Evolutionary conservation across 108 stramenopile species (phyloP).

Genomic region (Fragilariopsis cylindrus): DNA sequence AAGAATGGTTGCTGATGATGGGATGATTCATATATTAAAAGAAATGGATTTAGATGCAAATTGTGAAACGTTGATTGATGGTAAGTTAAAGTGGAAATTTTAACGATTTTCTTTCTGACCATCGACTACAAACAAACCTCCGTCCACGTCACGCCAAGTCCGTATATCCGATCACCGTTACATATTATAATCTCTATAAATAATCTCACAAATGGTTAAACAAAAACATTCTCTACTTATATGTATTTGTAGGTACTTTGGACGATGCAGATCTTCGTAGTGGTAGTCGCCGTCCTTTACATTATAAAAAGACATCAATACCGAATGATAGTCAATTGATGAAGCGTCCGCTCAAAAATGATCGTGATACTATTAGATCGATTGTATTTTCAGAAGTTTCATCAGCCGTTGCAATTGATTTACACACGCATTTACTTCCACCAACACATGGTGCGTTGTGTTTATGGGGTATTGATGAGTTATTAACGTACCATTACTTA

Average conservation of each 20-base stretch:
- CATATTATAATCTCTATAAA: neutral
- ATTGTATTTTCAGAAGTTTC: conserved; percentile 65
- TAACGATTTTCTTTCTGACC: too few relatives aligned
- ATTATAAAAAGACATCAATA: conserved; percentile 33
- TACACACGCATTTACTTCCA: conserved; percentile 93
- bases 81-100: neutral
- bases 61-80: conserved; percentile 30
- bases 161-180: neutral
- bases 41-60: conserved; percentile 39
- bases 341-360: conserved; percentile 22
- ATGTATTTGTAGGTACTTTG: neutral
- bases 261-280: too few relatives aligned
- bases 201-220: neutral
- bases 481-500: conserved; percentile 93
- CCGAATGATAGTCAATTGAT: conserved; percentile 55
- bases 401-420: conserved; percentile 65
- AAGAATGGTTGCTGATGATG: conserved; percentile 73
- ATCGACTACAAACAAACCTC: too few relatives aligned
- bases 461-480: conserved; percentile 88
- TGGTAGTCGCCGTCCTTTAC: neutral
- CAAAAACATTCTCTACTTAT: neutral
- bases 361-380: conserved; percentile 30
- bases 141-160: neutral
- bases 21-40: conserved; percentile 38
- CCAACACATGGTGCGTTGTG: conserved; percentile 80